Evolutionary conservation across 257 asterid species (phyloP), one percentile per base, ranked within the genome.

Genomic region (Cinchona pubescens): DNA sequence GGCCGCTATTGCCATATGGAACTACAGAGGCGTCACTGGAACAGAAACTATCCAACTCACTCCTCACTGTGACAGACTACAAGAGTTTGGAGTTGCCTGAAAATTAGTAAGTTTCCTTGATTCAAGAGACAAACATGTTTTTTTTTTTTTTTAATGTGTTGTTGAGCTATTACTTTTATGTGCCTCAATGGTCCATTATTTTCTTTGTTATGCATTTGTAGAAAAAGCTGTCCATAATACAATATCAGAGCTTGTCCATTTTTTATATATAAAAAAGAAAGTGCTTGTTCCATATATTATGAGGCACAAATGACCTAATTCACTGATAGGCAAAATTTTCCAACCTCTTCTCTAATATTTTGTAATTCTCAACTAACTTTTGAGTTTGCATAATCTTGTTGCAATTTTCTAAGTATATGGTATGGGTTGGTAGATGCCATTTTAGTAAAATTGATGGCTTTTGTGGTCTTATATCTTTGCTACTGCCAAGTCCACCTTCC

Each of bases 11-110:
- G 98, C 84, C 91, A 92, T 83, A 83, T 94, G 80, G 98, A 94
- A 83, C 87, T 92, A 82, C 98, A 90, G 89, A 89, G 98, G 90
- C 97, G 95, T 62, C 97, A 94, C 23, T 94, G 98, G 98, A 94
- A 84, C 81, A 85, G 97, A 83, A 85, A 90, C 79, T 77, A 90
- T 62, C 97, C 97, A 27, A 90, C 96, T 69, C 91, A 90, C 96
- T 69, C 91, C 97, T 79, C 89, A 92, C 76, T 89, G 96, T 32
- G 97, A 87, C 75, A 85, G 78, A 85, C 92, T 90, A 62, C 88
- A 87, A 65, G 87, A 85, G 81, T 92, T 92, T 69, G 83, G 76
- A 69, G 78, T 82, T 55, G 89, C 95, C 32, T 90, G 90, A 90
- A 81, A 90, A 89, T 88, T 75, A 77, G 92, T 73, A 42, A 68